Conservation (phyloP, 139 green algal species). For the Gonium pectorale region DNA sequence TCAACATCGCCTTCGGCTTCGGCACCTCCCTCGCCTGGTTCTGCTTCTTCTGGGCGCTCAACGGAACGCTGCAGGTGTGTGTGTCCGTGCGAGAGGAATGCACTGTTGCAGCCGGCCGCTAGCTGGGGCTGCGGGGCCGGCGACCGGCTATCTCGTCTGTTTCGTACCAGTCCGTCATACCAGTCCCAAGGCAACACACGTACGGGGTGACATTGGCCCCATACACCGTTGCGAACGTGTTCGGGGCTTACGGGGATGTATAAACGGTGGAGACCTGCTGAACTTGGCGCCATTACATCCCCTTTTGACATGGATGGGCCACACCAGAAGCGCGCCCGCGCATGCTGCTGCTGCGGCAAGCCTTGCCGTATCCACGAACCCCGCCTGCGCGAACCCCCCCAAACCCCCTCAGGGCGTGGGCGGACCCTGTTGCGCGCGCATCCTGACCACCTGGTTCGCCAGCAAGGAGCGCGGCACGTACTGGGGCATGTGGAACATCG, state of each 20-base stretch:
- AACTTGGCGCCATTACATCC: too few relatives aligned
- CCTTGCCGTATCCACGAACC: background rate
- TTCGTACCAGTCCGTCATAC: too few relatives aligned
- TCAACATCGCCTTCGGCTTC: slow-evolving; percentile 95
- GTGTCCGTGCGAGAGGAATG: background rate
- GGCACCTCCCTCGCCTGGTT: slow-evolving; percentile 87
- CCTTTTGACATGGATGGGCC: too few relatives aligned
- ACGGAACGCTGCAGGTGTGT: slow-evolving; percentile 88
- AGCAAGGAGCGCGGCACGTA: slow-evolving; percentile 86
- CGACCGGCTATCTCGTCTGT: too few relatives aligned
- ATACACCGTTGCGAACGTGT: too few relatives aligned
- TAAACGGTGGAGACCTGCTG: too few relatives aligned
- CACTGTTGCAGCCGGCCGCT: background rate
- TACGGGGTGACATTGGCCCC: too few relatives aligned
- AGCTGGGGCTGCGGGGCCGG: too few relatives aligned
- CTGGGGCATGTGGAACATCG: slow-evolving; percentile 95
- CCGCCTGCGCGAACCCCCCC: background rate
- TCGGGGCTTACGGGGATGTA: too few relatives aligned
- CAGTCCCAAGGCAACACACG: too few relatives aligned
- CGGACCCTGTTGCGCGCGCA: slow-evolving; percentile 93
- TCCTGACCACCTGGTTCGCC: slow-evolving; percentile 97
- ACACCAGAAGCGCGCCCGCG: too few relatives aligned
- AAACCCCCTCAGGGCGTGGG: slow-evolving; percentile 84
- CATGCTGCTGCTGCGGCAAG: too few relatives aligned
- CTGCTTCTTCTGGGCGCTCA: slow-evolving; percentile 89